Evolutionary conservation across 768 basidiomycete genomes (phyloP).

Genomic region (Chalciporus piperatus): DNA sequence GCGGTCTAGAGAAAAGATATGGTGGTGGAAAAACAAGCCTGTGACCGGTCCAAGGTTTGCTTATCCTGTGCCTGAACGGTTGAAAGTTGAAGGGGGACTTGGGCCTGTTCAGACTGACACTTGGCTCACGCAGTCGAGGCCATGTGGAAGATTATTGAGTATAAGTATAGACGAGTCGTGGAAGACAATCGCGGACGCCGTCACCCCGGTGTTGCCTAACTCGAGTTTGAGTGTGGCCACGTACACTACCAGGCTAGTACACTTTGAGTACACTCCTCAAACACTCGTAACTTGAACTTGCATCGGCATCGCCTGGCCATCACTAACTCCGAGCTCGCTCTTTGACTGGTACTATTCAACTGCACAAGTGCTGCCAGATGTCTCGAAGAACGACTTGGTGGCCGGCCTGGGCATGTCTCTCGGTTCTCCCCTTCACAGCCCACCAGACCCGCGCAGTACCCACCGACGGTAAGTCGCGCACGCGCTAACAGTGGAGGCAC

Average conservation of each 20-base stretch:
- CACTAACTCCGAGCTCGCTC: background rate
- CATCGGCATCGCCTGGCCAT: background rate
- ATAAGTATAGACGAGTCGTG: no score
- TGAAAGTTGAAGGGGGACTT: background rate
- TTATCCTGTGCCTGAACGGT: background rate
- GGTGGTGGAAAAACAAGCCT: background rate
- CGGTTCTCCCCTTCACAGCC: conserved; percentile 14
- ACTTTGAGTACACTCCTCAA: no score
- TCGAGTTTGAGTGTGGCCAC: no score
- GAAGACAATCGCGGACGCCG: no score
- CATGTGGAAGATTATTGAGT: no score
- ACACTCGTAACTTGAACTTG: no score
- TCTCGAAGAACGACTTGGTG: conserved; percentile 1
- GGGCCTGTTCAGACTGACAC: no score
- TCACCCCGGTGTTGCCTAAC: no score
- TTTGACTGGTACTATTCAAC: background rate
- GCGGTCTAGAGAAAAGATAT: background rate
- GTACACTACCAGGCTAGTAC: no score
- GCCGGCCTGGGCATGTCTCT: conserved; percentile 14
- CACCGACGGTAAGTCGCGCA: conserved; percentile 37
- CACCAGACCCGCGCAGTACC: conserved; percentile 28
- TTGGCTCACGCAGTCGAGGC: no score
- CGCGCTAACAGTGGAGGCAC: background rate
- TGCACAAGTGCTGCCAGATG: conserved; percentile 3
- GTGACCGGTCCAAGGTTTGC: background rate